Evolutionary conservation across 371 early-diverging fungal genomes (phyloP).

Genomic region (Mucor plumbeus): DNA sequence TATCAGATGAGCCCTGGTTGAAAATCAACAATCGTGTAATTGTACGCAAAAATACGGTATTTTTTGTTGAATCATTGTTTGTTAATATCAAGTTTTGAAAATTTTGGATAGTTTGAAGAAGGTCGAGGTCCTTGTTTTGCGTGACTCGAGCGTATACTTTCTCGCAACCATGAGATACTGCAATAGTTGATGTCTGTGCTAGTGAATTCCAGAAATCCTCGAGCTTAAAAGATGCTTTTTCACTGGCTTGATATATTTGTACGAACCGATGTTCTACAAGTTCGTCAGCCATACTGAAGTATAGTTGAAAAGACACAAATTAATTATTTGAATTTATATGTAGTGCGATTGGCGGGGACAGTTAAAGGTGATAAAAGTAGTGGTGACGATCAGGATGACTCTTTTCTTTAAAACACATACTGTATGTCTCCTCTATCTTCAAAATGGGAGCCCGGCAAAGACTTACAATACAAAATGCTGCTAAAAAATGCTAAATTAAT

Average conservation of each 20-base stretch:
- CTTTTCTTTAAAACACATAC: too few relatives aligned
- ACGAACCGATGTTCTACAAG: conserved; percentile 39
- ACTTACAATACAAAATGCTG: too few relatives aligned
- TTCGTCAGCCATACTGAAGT: conserved; percentile 17
- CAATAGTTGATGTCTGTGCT: conserved; percentile 35
- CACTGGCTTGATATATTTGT: conserved; percentile 38
- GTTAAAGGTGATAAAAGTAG: too few relatives aligned
- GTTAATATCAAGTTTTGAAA: conserved; percentile 39
- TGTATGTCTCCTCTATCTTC: too few relatives aligned
- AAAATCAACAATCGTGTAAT: conserved; percentile 30
- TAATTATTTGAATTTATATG: too few relatives aligned
- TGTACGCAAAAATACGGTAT: conserved; percentile 27
- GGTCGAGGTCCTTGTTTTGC: conserved; percentile 7
- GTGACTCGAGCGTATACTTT: conserved; percentile 25
- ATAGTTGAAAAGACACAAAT: too few relatives aligned
- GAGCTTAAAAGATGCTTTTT: conserved; percentile 5
- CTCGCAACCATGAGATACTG: conserved; percentile 45
- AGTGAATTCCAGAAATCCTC: conserved; percentile 31
- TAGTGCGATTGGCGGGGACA: too few relatives aligned
- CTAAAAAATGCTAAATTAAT: too few relatives aligned
- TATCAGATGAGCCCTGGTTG: neutral
- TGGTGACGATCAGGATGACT: too few relatives aligned
- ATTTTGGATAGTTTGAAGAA: conserved; percentile 23
- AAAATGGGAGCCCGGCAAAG: too few relatives aligned
- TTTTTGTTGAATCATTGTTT: conserved; percentile 25